Evolutionary conservation across 768 basidiomycete genomes (phyloP).

Genomic region (Asterophora parasitica): DNA sequence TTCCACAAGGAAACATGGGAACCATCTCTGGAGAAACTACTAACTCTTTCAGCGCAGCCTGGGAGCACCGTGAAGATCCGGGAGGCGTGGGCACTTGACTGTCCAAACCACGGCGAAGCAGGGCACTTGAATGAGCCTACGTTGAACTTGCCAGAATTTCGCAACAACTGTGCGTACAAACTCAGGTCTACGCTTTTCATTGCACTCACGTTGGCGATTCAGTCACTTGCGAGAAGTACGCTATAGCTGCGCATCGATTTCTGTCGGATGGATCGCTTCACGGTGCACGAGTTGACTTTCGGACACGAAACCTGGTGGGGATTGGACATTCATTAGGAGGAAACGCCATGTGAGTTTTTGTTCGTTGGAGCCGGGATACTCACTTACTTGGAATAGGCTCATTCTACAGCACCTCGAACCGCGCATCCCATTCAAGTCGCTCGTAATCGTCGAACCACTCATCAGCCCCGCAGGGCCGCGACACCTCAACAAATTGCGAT

Average conservation of each 20-base stretch:
- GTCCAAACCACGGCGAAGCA: constrained; percentile 69
- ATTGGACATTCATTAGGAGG: constrained; percentile 69
- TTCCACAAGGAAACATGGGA: constrained; percentile 77
- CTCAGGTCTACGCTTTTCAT: no score
- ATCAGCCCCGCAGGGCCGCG: constrained; percentile 46
- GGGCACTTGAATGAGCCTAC: constrained; percentile 46
- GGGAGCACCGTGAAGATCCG: constrained; percentile 32
- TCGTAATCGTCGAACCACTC: constrained; percentile 64
- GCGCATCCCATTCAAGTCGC: constrained; percentile 37
- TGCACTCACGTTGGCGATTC: no score
- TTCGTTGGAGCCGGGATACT: background rate
- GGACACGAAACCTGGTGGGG: constrained; percentile 47
- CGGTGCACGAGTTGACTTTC: constrained; percentile 43
- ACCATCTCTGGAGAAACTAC: constrained; percentile 48
- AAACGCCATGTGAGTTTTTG: constrained; percentile 51
- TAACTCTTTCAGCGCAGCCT: constrained; percentile 24
- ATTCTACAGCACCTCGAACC: constrained; percentile 49
- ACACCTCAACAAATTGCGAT: constrained; percentile 37
- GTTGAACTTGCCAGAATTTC: constrained; percentile 39
- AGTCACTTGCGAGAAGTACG: constrained; percentile 68
- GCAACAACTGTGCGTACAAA: constrained; percentile 38
- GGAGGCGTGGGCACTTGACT: constrained; percentile 67
- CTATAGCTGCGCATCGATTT: constrained; percentile 53
- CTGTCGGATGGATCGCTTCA: constrained; percentile 36
- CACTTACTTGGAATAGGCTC: constrained; percentile 30